These are phyloP conservation scores for Chlamydomonas sphaeroides DNA, from an alignment of 139 green algal genomes.

Conservation along the genomic window DNA sequence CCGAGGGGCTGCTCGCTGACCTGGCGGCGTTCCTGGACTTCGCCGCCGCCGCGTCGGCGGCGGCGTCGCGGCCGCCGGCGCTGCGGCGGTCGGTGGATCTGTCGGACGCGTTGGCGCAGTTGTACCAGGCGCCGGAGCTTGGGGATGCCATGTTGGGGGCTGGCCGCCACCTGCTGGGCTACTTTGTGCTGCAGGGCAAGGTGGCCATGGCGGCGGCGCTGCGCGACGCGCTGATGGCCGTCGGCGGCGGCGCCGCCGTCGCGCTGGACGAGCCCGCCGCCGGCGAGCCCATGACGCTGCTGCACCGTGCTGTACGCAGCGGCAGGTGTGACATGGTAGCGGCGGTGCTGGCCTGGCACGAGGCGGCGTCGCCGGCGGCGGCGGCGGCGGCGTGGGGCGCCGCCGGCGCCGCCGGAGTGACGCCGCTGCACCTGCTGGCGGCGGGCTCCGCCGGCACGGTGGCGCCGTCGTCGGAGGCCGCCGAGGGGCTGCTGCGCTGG, in stretches of 20 bases:
- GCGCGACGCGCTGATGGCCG: no score
- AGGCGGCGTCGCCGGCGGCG: not conserved
- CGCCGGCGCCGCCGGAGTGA: not conserved
- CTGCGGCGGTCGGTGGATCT: not conserved
- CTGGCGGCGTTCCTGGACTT: slow-evolving; percentile 23
- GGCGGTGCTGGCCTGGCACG: not conserved
- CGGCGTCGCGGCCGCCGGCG: not conserved
- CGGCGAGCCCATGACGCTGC: not conserved
- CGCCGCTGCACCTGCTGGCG: slow-evolving; percentile 28
- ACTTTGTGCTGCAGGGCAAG: not conserved
- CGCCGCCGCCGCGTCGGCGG: not conserved
- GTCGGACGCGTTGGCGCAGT: not conserved
- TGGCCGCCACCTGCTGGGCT: not conserved
- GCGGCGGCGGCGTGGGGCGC: not conserved
- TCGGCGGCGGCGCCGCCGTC: not conserved
- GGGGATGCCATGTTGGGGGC: not conserved
- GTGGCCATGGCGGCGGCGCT: not conserved
- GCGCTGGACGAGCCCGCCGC: not conserved
- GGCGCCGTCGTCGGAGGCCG: not conserved
- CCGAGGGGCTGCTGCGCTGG: slow-evolving; percentile 5
- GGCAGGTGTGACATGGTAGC: not conserved
- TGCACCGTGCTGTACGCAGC: slow-evolving; percentile 35
- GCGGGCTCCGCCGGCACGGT: not conserved
- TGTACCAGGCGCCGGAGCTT: not conserved
- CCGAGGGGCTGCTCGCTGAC: slow-evolving; percentile 19